A percentile compares a stretch with the other conserved stretches of the same genome.
Conservation (phyloP, 2,329 filamentous ascomycete species). For the Colletotrichum sp. region DNA sequence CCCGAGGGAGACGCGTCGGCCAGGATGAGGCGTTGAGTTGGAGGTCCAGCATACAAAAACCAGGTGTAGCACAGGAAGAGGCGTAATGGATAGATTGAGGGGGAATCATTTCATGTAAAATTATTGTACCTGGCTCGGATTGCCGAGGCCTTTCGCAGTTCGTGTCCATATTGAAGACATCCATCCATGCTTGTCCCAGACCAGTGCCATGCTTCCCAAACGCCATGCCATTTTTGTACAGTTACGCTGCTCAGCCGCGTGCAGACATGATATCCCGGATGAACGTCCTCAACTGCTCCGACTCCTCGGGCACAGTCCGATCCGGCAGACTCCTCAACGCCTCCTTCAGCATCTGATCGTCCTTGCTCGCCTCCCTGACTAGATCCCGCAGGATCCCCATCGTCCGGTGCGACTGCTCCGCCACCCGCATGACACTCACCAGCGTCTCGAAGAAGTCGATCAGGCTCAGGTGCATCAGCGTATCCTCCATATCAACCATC, state of each 20-base stretch:
- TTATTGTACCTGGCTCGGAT: not conserved
- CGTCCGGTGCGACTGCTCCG: slow-evolving; percentile 33
- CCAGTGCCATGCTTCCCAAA: not conserved
- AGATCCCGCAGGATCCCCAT: slow-evolving; percentile 35
- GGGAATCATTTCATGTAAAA: slow-evolving; percentile 14
- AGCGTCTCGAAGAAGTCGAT: slow-evolving; percentile 60
- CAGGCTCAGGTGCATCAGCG: slow-evolving; percentile 55
- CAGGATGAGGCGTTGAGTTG: slow-evolving; percentile 26
- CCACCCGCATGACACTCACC: slow-evolving; percentile 51
- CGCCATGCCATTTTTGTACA: not conserved
- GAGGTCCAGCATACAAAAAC: not conserved
- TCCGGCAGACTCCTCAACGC: slow-evolving; percentile 50
- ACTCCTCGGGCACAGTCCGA: slow-evolving; percentile 56
- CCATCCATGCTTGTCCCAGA: not conserved
- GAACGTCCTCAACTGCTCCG: slow-evolving; percentile 51
- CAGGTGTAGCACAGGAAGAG: not conserved
- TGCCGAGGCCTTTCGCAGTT: slow-evolving; percentile 1
- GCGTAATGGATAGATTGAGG: slow-evolving; percentile 20
- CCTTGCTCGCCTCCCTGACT: slow-evolving; percentile 43
- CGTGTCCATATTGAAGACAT: slow-evolving; percentile 16
- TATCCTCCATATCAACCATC: slow-evolving; percentile 56
- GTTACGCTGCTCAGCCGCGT: not conserved
- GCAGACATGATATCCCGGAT: slow-evolving; percentile 43
- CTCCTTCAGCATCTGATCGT: slow-evolving; percentile 42
- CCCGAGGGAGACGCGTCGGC: slow-evolving; percentile 33